A percentile compares a stretch with the other conserved stretches of the same genome.
Evolutionary conservation across 371 early-diverging fungal genomes (phyloP).

Genomic region (Syncephalastrum contaminatum): DNA sequence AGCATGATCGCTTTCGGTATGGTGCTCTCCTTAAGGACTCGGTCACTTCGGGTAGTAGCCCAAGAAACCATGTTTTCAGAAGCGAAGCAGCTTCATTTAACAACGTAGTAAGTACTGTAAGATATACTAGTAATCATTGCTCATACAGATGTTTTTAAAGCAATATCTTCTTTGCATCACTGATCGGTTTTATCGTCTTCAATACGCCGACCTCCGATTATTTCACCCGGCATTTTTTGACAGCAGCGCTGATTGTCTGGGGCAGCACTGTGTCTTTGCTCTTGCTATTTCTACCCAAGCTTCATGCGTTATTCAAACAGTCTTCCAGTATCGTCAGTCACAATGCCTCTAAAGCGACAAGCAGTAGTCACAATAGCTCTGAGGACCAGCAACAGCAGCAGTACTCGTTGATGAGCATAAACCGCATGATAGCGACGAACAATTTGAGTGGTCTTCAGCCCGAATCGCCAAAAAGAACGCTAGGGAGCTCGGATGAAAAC

Average conservation of each 20-base stretch:
- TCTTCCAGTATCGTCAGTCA: conserved; percentile 5
- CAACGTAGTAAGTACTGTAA: conserved; percentile 52
- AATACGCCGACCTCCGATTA: conserved; percentile 48
- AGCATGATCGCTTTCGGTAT: conserved; percentile 27
- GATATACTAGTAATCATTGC: neutral
- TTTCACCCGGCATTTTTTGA: conserved; percentile 51
- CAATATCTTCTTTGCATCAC: conserved; percentile 53
- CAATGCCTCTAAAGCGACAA: conserved; percentile 17
- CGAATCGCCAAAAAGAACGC: no score
- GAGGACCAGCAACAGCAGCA: neutral
- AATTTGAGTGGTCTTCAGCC: no score
- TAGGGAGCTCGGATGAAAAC: no score
- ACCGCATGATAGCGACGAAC: conserved; percentile 20
- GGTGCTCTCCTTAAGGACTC: conserved; percentile 50
- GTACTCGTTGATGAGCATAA: conserved; percentile 26
- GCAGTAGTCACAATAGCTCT: neutral
- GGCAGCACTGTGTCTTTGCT: conserved; percentile 54
- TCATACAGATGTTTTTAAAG: conserved; percentile 16
- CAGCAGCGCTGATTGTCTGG: conserved; percentile 55
- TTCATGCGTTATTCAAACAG: conserved; percentile 31
- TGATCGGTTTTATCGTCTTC: conserved; percentile 50
- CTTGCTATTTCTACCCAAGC: conserved; percentile 52
- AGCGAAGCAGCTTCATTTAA: conserved; percentile 52
- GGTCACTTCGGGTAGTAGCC: conserved; percentile 35
- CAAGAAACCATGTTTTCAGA: conserved; percentile 50